Evolutionary conservation across 345 rosid genomes (phyloP), one percentile per base, ranked within the genome.

Genomic region (Camelina hispida): DNA sequence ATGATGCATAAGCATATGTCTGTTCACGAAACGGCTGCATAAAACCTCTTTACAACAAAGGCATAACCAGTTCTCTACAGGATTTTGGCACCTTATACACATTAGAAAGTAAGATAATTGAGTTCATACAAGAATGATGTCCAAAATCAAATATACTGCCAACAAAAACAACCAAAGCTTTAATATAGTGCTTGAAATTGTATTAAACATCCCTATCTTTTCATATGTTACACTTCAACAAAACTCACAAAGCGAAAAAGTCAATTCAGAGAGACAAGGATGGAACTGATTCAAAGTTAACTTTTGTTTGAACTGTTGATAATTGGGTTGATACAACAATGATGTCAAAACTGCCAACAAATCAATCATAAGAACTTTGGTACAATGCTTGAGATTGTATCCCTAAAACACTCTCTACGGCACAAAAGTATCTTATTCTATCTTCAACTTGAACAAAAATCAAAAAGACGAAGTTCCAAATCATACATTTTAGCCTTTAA

Each of bases 21-120:
- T 87, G 60, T 91, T 91, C 79, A 93, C 90, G 6, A 91, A 93
- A 54, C 97, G 93, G 81, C 98, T 93, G 70, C 98, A 93, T 0
- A 91, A 81, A 10, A 91, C 96, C 50, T 89, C 95, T 86, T 91
- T 87, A 59, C 97, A 93, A 63, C 84, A 78, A 71, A 93, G 74
- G 18, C 98, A 93, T 68, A 91, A 12, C 98, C 97, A 93, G 76
- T 91, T 93, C 87, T 89, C 98, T 2, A 65, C 85, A 1, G 90
- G 94, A 64, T 91, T 84, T 18, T 88, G 80, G 68, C 98, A 93
- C 90, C 98, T 93, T 34, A 17, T 2, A 18, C 22, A 76, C 52
- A 69, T 18, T 68, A 42, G 8, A 25, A 73, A 67, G 68, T 25
- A 20, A 28, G 17, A 40, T 11, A 25, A 18, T 2, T 14, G 15